These are phyloP conservation scores for Truncatella angustata DNA, from an alignment of 2,329 filamentous ascomycete species.

Conservation along the genomic window DNA sequence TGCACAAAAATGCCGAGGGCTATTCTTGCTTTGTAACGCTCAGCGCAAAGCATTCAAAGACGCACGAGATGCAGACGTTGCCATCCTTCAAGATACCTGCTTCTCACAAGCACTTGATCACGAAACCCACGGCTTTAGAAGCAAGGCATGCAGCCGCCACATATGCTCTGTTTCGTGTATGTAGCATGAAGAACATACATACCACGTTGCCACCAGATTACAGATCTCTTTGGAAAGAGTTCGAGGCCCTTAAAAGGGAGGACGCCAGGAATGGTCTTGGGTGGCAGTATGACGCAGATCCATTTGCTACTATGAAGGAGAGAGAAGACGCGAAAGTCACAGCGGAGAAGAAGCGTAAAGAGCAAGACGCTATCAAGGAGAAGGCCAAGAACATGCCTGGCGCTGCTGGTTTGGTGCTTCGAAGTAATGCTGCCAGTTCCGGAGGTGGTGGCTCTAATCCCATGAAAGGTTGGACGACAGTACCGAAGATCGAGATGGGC, in stretches of 20 bases:
- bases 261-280: slow-evolving; percentile 76
- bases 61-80: slow-evolving; percentile 70
- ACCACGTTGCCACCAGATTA: slow-evolving; percentile 92
- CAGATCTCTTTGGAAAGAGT: slow-evolving; percentile 87
- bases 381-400: slow-evolving; percentile 65
- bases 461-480: slow-evolving; percentile 77
- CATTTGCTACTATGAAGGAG: slow-evolving; percentile 78
- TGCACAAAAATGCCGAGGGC: slow-evolving; percentile 67
- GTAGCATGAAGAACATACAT: slow-evolving; percentile 93
- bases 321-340: slow-evolving; percentile 73
- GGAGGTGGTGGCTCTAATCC: slow-evolving; percentile 38
- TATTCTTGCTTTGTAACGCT: slow-evolving; percentile 81
- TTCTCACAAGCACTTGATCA: slow-evolving; percentile 72
- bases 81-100: slow-evolving; percentile 80
- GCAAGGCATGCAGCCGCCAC: slow-evolving; percentile 91
- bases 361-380: slow-evolving; percentile 65
- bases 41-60: slow-evolving; percentile 75
- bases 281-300: slow-evolving; percentile 96
- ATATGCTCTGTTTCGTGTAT: slow-evolving; percentile 86
- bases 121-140: slow-evolving; percentile 78
- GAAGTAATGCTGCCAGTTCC: slow-evolving; percentile 39
- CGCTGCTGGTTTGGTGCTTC: slow-evolving; percentile 53
- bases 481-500: slow-evolving; percentile 92
- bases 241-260: slow-evolving; percentile 75
- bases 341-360: slow-evolving; percentile 76